A percentile compares a stretch with the other conserved stretches of the same genome.
Conservation (phyloP, 331 rosid genomes). For the Malus hybrid region DNA sequence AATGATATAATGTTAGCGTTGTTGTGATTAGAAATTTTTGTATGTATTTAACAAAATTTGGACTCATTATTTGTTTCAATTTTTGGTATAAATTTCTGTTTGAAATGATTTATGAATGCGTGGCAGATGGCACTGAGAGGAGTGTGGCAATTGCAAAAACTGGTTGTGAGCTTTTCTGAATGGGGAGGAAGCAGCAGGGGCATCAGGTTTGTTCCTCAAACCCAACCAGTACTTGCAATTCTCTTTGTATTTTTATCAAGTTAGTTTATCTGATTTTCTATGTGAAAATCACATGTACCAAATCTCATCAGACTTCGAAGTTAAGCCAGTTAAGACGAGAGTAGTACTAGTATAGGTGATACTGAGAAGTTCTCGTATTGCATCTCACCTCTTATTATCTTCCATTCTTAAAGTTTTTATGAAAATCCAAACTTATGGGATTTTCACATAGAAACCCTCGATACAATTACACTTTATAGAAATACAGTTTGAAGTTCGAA, state of each 20-base stretch:
- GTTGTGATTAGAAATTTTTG: neutral
- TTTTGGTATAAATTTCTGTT: neutral
- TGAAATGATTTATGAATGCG: neutral
- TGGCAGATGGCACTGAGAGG: constrained; percentile 71
- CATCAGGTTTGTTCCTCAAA: constrained; percentile 39
- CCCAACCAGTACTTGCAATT: neutral
- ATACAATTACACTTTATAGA: neutral
- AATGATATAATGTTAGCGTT: neutral
- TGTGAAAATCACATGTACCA: no score
- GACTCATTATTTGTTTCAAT: neutral
- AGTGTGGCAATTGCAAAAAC: constrained; percentile 71
- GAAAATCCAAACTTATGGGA: neutral
- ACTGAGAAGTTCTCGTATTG: no score
- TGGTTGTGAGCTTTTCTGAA: constrained; percentile 56
- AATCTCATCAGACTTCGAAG: neutral
- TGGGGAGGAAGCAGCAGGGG: constrained; percentile 96
- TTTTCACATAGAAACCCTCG: neutral
- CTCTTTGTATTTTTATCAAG: neutral
- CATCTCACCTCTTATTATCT: no score
- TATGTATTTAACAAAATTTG: neutral
- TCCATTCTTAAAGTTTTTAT: no score
- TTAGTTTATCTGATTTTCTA: neutral
- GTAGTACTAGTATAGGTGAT: no score
- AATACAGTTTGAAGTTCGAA: no score
- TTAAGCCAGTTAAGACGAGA: no score